Evolutionary conservation across 306 rosid genomes (phyloP), one percentile per base, ranked within the genome.

Genomic region (Dalbergia oliveri): DNA sequence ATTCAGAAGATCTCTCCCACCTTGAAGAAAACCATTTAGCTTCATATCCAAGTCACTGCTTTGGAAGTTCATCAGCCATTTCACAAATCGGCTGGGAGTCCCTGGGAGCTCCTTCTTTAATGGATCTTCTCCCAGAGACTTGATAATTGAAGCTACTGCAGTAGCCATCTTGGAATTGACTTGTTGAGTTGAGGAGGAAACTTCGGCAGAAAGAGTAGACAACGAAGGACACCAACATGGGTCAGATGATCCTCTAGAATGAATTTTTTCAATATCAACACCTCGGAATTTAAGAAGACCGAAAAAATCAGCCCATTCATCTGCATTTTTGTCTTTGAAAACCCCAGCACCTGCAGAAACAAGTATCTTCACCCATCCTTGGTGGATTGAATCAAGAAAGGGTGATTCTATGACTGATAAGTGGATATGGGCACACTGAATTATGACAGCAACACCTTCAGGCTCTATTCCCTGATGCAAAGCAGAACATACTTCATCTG

Each of bases 111-210:
- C 98, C 78, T 89, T 81, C 83, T 97, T 86, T 70, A 79, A 70
- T 26, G 98, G 99, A 64, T 96, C 99, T 89, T 96, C 99, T 71
- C 97, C 98, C 81, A 96, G 44, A 57, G 97, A 91, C 84, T 86
- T 81, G 76, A 96, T 89, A 81, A 96, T 89, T 9, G 97, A 90
- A 71, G 89, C 68, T 43, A 87, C 97, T 11, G 98, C 98, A 59
- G 84, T 39, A 44, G 77, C 86, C 97, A 92, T 89, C 66, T 51
- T 84, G 2, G 86, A 91, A 80, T 89, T 91, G 58, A 59, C 50
- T 0, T 79, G 74, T 80, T 76, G 89, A 4, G 76, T 18, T 70
- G 80, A 76, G 50, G 90, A 84, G 76, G 95, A 81, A 84, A 87
- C 61, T 84, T 88, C 85, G 70, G 80, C 76, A 21, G 81, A 79